Evolutionary conservation across 768 basidiomycete species (phyloP).

Genomic region (Podaxis rugospora): DNA sequence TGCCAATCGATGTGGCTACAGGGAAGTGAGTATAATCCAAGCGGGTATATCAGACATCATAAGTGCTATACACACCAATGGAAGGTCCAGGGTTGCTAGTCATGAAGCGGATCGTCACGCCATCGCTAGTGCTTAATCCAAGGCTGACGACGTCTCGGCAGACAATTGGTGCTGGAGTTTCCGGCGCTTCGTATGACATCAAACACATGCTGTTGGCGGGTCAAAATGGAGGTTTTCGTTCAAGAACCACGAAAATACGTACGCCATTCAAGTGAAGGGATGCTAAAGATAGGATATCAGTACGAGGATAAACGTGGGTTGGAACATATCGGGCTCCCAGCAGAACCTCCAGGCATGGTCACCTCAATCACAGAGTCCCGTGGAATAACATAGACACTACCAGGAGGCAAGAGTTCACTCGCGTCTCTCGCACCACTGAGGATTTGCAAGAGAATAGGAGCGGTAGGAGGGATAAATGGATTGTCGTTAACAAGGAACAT

Average conservation of each 20-base stretch:
- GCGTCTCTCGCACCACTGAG: slow-evolving; percentile 32
- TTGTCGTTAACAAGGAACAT: slow-evolving; percentile 22
- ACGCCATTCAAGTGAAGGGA: slow-evolving; percentile 48
- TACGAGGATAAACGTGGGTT: neutral
- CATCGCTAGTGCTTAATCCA: slow-evolving; percentile 20
- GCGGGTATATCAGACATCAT: neutral
- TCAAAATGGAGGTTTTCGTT: neutral
- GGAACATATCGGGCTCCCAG: slow-evolving; percentile 25
- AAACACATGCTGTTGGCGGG: slow-evolving; percentile 32
- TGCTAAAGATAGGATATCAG: slow-evolving; percentile 22
- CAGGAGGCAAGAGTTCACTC: slow-evolving; percentile 30
- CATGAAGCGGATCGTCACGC: slow-evolving; percentile 47
- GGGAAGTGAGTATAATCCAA: neutral
- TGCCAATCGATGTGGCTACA: slow-evolving; percentile 39
- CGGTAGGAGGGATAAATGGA: slow-evolving; percentile 25
- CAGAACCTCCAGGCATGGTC: slow-evolving; percentile 23
- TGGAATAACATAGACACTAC: slow-evolving; percentile 36
- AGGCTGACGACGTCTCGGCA: slow-evolving; percentile 27
- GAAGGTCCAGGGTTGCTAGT: slow-evolving; percentile 52
- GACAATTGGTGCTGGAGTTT: slow-evolving; percentile 33
- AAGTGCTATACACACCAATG: slow-evolving; percentile 29
- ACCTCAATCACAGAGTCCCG: slow-evolving; percentile 40
- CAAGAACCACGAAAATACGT: slow-evolving; percentile 14
- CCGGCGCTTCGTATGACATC: slow-evolving; percentile 36
- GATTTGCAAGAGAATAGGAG: slow-evolving; percentile 44